Evolutionary conservation across 306 rosid species (phyloP).

Genomic region (Sicyos baderoa): DNA sequence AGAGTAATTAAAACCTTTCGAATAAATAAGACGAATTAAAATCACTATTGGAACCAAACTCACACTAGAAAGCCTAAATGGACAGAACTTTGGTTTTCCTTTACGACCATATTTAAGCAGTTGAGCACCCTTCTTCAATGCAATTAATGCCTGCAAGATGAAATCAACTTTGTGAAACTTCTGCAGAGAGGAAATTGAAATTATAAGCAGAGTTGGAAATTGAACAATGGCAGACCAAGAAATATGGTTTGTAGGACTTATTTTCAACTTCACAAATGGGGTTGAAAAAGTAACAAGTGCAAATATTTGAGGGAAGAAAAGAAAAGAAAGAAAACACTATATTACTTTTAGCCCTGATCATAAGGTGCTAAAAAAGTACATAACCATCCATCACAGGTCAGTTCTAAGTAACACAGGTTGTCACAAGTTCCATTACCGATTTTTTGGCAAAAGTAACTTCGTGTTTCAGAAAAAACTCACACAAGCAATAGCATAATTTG

Average conservation of each 20-base stretch:
- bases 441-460: neutral
- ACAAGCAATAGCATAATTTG: neutral
- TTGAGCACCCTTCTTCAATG: conserved; percentile 91
- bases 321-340: neutral
- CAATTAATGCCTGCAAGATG: conserved; percentile 60
- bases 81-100: conserved; percentile 97
- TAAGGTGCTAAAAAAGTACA: neutral
- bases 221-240: neutral
- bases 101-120: conserved; percentile 94
- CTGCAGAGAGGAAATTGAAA: conserved; percentile 6
- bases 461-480: neutral
- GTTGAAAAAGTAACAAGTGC: neutral
- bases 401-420: neutral
- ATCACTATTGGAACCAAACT: conserved; percentile 31
- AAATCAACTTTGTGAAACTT: conserved; percentile 21
- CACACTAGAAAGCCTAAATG: conserved; percentile 80
- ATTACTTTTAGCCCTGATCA: neutral
- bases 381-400: neutral
- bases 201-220: neutral
- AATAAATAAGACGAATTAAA: neutral
- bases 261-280: conserved; percentile 4
- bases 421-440: neutral
- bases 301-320: neutral
- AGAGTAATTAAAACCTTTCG: neutral
- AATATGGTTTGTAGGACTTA: neutral